Evolutionary conservation across 371 early-diverging fungal genomes (phyloP), one percentile per base, ranked within the genome.

Genomic region (Apophysomyces sp.): DNA sequence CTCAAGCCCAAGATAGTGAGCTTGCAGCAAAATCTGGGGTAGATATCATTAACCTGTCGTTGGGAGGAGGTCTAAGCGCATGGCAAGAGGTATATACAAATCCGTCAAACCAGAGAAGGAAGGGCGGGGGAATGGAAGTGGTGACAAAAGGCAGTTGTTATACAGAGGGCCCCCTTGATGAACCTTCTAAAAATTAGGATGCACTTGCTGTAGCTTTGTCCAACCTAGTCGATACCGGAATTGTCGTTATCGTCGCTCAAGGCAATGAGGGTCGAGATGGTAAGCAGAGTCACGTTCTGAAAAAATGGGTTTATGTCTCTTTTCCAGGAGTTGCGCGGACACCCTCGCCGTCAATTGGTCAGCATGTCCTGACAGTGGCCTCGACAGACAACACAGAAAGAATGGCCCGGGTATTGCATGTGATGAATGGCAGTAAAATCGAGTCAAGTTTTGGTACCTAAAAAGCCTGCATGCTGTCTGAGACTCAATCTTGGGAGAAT

Each of bases 21-120:
- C 57, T 57, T 15, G 90, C 90, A 1, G 51, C 15, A 21, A 87
- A 63, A 29, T 60, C 64, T 26, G 64, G 64, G n/a, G 80, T 81
- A 69, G 78, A 85, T 37, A 57, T 63, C 4, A 64, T 64, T 11
- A 64, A 63, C 16, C 16, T 63, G 9, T 63, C 63, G 1, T 39
- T 63, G 18, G 63, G 63, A 21, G 63, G 59, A 30, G 80, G 77
- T 6, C 72, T 73, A 11, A 70, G 77, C 51, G 73, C 69, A 30
- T 87, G 80, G 79, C 59, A 63, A 30, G 75, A 80, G 54, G 73
- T 75, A 53, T 63, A 70, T 7, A 63, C 21, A 44, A 21, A 16
- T n/a, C n/a, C n/a, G n/a, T n/a, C 37, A 37, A n/a, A 1, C 9
- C 9, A 16, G 11, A 44, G 7, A 44, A 9, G 21, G 8, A 21